Evolutionary conservation across 306 rosid species (phyloP).

Genomic region (Prosopis cineraria): DNA sequence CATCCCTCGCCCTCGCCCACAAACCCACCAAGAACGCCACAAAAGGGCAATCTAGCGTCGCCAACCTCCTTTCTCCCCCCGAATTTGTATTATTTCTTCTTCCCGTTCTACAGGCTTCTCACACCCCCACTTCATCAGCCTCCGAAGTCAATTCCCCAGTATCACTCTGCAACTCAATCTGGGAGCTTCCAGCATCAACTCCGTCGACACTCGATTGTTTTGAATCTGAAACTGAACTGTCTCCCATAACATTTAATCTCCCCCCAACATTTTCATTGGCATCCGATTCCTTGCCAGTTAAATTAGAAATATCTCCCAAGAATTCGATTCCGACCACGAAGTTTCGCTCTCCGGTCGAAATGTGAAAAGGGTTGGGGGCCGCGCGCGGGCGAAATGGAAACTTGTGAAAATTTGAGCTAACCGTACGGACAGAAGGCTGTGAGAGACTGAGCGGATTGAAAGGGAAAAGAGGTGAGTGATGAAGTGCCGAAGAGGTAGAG

Average conservation of each 20-base stretch:
- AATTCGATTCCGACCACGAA: conserved; percentile 34
- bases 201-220: conserved; percentile 17
- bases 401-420: not conserved
- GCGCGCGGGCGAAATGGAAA: conserved; percentile 35
- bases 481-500: conserved; percentile 23
- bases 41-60: conserved; percentile 47
- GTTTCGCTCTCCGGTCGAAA: conserved; percentile 56
- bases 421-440: conserved; percentile 2
- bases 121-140: conserved; percentile 15
- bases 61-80: conserved; percentile 34
- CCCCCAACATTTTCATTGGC: not conserved
- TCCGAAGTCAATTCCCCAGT: conserved; percentile 22
- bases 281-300: not conserved
- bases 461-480: not conserved
- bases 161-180: conserved; percentile 30
- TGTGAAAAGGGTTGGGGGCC: conserved; percentile 46
- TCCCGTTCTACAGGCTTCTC: conserved; percentile 39
- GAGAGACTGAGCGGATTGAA: conserved; percentile 14
- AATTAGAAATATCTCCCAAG: conserved; percentile 33
- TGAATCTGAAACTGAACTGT: conserved; percentile 9
- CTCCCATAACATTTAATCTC: not conserved
- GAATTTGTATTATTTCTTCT: conserved; percentile 36
- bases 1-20: conserved; percentile 57
- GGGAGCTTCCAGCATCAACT: not conserved
- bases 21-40: conserved; percentile 72